Evolutionary conservation across 768 basidiomycete genomes (phyloP).

Genomic region (Tephrocybe sp.): DNA sequence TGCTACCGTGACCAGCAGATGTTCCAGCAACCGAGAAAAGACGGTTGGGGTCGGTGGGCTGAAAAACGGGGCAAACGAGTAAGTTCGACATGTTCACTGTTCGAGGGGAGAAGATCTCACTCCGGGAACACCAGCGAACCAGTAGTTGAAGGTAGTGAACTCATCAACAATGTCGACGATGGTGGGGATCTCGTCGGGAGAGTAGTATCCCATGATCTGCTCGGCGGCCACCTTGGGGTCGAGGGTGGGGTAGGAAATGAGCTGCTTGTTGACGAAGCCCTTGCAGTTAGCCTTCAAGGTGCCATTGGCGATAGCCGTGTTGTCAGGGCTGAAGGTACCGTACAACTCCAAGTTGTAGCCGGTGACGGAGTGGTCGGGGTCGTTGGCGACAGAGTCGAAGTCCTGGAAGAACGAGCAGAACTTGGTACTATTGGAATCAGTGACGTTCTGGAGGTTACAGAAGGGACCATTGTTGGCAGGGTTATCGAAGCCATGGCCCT

Average conservation of each 20-base stretch:
- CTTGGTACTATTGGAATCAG: conserved; percentile 13
- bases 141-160: conserved; percentile 29
- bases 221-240: conserved; percentile 22
- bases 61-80: not conserved
- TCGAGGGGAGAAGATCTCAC: not conserved
- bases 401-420: conserved; percentile 21
- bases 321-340: conserved; percentile 20
- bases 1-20: conserved; percentile 28
- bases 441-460: conserved; percentile 24
- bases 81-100: not conserved
- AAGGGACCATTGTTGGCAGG: conserved; percentile 18
- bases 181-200: conserved; percentile 22
- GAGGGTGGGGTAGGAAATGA: conserved; percentile 17
- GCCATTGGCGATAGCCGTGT: conserved; percentile 6
- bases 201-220: conserved; percentile 25
- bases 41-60: conserved; percentile 32
- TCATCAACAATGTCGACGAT: conserved; percentile 21
- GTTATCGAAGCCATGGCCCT: conserved; percentile 21
- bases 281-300: conserved; percentile 19
- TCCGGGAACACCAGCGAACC: conserved; percentile 31
- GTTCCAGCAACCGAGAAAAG: conserved; percentile 26
- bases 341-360: conserved; percentile 26
- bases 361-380: conserved; percentile 25
- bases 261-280: conserved; percentile 27
- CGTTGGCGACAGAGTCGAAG: conserved; percentile 21